A percentile compares a stretch with the other conserved stretches of the same genome.
Evolutionary conservation across 202 grass and related monocot species (phyloP).

Genomic region (Thinopyrum obtusiflorum): DNA sequence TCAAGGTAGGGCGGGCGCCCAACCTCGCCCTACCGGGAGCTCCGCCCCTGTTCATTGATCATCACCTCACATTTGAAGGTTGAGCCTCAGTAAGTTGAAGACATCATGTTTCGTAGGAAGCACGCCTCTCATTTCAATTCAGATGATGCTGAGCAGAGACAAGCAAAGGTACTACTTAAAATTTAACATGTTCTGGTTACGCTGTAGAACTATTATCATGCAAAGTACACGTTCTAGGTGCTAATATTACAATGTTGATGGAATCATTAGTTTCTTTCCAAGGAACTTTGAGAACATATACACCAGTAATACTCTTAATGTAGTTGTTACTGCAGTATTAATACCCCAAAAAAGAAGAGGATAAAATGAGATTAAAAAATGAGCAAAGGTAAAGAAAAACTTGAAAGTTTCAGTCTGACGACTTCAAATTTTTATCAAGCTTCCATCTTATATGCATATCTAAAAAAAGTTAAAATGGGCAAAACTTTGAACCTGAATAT

Average conservation of each 20-base stretch:
- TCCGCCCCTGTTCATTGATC: neutral
- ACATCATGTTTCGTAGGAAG: constrained; percentile 74
- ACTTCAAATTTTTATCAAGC: neutral
- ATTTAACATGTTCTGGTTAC: neutral
- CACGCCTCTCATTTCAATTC: constrained; percentile 42
- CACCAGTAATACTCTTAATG: no score
- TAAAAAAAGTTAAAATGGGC: neutral
- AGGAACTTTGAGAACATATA: neutral
- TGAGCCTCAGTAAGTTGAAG: constrained; percentile 18
- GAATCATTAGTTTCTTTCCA: neutral
- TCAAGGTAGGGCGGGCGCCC: no score
- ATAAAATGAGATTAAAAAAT: neutral
- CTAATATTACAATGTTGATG: neutral
- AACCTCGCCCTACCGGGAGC: no score
- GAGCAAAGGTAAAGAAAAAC: neutral
- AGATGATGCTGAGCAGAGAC: constrained; percentile 43
- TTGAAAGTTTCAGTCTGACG: neutral
- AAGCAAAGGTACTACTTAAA: constrained; percentile 57
- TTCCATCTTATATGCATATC: neutral
- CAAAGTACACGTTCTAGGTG: neutral
- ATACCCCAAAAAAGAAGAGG: no score
- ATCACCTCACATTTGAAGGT: neutral
- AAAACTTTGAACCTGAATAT: neutral
- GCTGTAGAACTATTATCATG: neutral
- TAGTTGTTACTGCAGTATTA: no score